Evolutionary conservation across 2,329 filamentous ascomycete species (phyloP).

Genomic region (Curvularia hawaiiensis): DNA sequence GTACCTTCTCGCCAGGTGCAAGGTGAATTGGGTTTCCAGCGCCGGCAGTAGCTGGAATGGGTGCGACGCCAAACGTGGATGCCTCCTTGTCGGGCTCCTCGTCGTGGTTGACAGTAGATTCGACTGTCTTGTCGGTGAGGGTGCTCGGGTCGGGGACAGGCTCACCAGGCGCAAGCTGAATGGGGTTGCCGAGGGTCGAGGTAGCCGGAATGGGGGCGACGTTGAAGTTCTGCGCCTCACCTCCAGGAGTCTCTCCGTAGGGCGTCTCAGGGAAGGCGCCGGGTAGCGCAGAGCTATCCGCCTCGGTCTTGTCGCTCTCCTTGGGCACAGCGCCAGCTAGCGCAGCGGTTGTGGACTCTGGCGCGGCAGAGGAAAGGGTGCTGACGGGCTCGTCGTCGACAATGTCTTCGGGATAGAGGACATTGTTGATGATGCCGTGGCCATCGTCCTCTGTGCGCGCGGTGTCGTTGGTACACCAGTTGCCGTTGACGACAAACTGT

Average conservation of each 20-base stretch:
- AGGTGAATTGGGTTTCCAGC: slow-evolving; percentile 80
- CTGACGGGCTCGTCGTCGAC: slow-evolving; percentile 52
- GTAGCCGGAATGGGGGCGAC: slow-evolving; percentile 66
- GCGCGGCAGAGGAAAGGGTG: slow-evolving; percentile 70
- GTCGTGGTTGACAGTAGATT: slow-evolving; percentile 56
- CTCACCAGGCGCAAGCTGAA: slow-evolving; percentile 79
- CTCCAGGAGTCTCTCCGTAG: slow-evolving; percentile 58
- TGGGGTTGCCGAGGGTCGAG: slow-evolving; percentile 71
- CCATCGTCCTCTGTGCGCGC: slow-evolving; percentile 83
- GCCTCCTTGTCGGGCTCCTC: slow-evolving; percentile 40
- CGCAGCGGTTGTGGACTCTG: slow-evolving; percentile 72
- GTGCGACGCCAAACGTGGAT: slow-evolving; percentile 60
- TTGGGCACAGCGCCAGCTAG: slow-evolving; percentile 71
- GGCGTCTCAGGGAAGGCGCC: slow-evolving; percentile 78
- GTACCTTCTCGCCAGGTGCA: slow-evolving; percentile 80
- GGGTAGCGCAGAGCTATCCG: slow-evolving; percentile 52
- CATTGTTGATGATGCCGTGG: slow-evolving; percentile 89
- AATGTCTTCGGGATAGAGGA: slow-evolving; percentile 78
- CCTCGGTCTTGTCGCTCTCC: slow-evolving; percentile 49
- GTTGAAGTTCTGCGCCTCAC: slow-evolving; percentile 53
- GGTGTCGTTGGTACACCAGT: slow-evolving; percentile 83
- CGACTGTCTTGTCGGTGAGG: slow-evolving; percentile 72
- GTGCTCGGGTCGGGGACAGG: slow-evolving; percentile 72
- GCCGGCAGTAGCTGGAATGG: slow-evolving; percentile 63
- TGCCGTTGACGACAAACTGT: slow-evolving; percentile 93